Base-by-base conservation (phyloP, 345 rosid genomes). In the Heritiera fomes region DNA sequence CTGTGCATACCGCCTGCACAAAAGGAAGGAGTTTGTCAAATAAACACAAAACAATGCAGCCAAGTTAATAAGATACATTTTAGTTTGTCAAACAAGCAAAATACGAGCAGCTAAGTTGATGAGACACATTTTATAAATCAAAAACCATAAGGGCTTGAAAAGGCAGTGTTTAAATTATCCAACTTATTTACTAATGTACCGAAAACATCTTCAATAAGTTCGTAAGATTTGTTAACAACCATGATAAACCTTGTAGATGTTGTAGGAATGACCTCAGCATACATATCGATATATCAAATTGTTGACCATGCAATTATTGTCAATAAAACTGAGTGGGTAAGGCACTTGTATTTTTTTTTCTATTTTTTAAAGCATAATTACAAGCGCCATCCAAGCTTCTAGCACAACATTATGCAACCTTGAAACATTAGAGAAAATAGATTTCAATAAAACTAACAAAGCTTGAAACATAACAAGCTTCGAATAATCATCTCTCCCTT, bases 1-100 rank as follows among this genome's bases (percentile, higher is more conserved):
- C 99, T 1, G 98, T 97, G 90, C 99, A 97, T 46, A 97, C 99
- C 41, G 99, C 99, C 99, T 97, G 88, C 62, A 64, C 66, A 30
- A 50, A 38, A 75, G 2, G 60, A 70, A 2, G 12, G 47, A 49
- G 50, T 64, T 46, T 34, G 38, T 3, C 11, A 64, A 76, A 76
- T 41, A 43, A 60, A 11, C 43, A 40, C 17, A 46, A 60, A 76
- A 7, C 30, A 18, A 47, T 0, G 28, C 30, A 34, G 43, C 43
- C 0, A 40, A 40, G 43, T 40, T 4, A 3, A 40, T 40, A 40
- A 3, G 55, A 1, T 3, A 34, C 38, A 34, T 34, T 34, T 34
- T 3, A 34, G 38, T 34, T 34, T 34, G 38, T 34, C 38, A 34
- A 34, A 34, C 38, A 34, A 34, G 38, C 38, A 34, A 34, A 34